Base-by-base conservation (phyloP, 78 protist species). In the Dictyostelium intermedium region DNA sequence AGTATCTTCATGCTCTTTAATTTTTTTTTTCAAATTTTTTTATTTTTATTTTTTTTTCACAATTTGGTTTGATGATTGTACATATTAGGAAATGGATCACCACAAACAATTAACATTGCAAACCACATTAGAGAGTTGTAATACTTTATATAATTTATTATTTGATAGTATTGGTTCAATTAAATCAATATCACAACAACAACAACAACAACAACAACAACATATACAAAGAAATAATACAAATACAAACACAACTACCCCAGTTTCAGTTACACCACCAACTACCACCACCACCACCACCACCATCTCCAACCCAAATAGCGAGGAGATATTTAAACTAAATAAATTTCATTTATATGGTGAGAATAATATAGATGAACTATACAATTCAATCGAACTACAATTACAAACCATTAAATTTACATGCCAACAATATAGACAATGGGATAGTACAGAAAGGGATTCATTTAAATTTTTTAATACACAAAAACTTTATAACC, bases 371-470 rank as follows among this genome's bases (percentile, higher is more conserved):
- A 63, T 80, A 32, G 94, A 89, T 69, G 82, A 89, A 77, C 41
- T 43, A 47, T 78, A 27, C 70, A 78, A 32, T 7, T 39, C 72
- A 20, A 43, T 89, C 4, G 63, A 89, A 41, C 30, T 18, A 50
- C 25, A 66, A 35, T 25, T 89, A 20, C 72, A 80, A 50, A 69
- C 87, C 2, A 89, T 89, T 35, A 89, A 89, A 47, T 89, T 80
- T 2, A 89, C 94, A 34, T 78, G 77, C 53, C 35, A 61, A n/a
- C 94, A 89, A 80, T 89, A 89, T 45, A n/a, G 87, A 25, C 82
- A 69, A 47, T 89, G 85, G 94, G 87, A 89, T 23, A 41, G 86
- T 30, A 27, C 37, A 34, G 85, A 78, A 25, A 78, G 72, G 9
- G 87, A 80, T 27, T 23, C 53, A 27, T 10, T 10, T 3, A 89